Base-by-base conservation (phyloP, 75 land plant species). In the Selaginella tamariscina region DNA sequence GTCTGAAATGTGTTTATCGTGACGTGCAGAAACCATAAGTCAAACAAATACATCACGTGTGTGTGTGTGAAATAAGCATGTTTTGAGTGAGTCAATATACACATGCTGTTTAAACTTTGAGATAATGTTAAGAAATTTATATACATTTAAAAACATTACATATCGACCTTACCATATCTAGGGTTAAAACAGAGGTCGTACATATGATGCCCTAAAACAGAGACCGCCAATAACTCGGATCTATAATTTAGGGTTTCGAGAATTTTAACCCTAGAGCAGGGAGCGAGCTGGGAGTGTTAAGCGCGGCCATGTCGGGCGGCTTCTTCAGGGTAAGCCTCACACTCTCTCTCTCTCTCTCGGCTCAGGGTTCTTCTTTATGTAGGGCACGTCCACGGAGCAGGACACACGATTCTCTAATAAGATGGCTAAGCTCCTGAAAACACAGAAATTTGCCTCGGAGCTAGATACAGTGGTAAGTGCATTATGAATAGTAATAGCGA, bases 331-430 rank as follows among this genome's bases (percentile, higher is more conserved):
- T 85, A 75, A 56, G 64, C 1, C 30, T 21, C 67, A 22, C 64
- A 0, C 31, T 64, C 56, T 59, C 54, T 54, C 65, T 28, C 56
- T 29, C 31, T 57, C 24, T 0, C 29, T 21, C 8, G 30, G 33
- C 15, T 29, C 32, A 0, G 23, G 23, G 30, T 59, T 24, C 26
- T 68, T 24, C 49, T 71, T 8, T 33, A 20, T 24, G 39, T 27
- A 94, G 98, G 98, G 98, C 29, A 94, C 98, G 33, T 83, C 98
- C 18, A 90, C 96, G 1, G 98, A 94, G 65, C 98, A 94, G 73
- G 98, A 94, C 74, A 94, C 98, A 29, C 78, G 98, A 9, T 94
- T 94, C 68, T 94, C 98, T 9, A 94, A 94, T 76, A 94, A 94
- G 74, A 85, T 88, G 77, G 91, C 96, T 29, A 94, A 94, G 83